These are phyloP conservation scores for Beauveria medogensis DNA, from an alignment of 2,329 filamentous ascomycete genomes.

Conservation along the genomic window DNA sequence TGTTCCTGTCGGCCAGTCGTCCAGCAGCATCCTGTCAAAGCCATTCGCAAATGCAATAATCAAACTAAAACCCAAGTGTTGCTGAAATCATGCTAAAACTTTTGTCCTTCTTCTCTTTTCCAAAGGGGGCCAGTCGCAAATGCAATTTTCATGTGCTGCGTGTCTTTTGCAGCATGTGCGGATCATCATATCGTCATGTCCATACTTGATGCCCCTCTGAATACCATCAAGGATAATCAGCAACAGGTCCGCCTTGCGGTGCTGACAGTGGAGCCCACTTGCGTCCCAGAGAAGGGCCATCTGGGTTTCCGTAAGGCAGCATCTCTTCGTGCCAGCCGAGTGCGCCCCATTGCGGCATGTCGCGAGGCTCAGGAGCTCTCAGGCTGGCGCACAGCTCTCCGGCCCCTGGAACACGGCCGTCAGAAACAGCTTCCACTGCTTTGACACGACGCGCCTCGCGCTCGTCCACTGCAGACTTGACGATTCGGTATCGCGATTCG, in stretches of 20 bases:
- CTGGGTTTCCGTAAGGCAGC: conserved; percentile 27
- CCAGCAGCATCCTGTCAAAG: not conserved
- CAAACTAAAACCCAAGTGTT: not conserved
- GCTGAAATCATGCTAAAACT: conserved; percentile 8
- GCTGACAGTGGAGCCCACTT: conserved; percentile 34
- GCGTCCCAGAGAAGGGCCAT: conserved; percentile 35
- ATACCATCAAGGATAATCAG: conserved; percentile 25
- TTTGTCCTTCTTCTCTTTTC: not conserved
- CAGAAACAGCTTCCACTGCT: conserved; percentile 34
- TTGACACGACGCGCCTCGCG: conserved; percentile 48
- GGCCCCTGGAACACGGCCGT: conserved; percentile 27
- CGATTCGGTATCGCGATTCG: conserved; percentile 38
- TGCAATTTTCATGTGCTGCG: not conserved
- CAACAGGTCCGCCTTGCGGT: conserved; percentile 15
- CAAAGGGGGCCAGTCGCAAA: not conserved
- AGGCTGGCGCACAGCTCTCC: conserved; percentile 28
- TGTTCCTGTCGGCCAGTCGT: not conserved
- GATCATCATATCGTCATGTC: conserved; percentile 4
- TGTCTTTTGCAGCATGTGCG: not conserved
- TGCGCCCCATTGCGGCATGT: conserved; percentile 36
- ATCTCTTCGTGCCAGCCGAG: conserved; percentile 43
- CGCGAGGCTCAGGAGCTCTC: conserved; percentile 29
- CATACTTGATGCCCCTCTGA: not conserved
- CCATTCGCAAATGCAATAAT: conserved; percentile 5
- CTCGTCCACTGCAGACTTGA: conserved; percentile 44